phyloP scores from a whole-genome alignment of 257 asterid genomes.

The Solanum lignicaule region DNA sequence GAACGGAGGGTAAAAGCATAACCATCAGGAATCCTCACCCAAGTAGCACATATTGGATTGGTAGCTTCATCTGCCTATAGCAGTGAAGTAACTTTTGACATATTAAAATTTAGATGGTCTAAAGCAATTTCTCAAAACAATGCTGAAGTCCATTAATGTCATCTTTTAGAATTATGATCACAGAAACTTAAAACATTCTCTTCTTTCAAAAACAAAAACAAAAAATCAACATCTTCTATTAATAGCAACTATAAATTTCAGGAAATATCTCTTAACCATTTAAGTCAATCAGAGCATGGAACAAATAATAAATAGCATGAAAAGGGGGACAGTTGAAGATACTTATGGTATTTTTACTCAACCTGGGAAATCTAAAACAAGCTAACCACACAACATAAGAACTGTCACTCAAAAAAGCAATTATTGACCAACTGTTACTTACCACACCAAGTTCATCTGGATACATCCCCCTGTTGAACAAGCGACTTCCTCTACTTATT shows the following conservation, averaged over 20 bases:
- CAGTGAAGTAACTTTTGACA: neutral
- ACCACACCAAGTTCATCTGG: conserved; percentile 96
- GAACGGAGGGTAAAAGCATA: neutral
- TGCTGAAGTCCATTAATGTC: neutral
- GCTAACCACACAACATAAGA: neutral
- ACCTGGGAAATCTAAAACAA: neutral
- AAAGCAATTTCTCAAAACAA: neutral
- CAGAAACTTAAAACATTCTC: neutral
- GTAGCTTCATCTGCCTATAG: neutral
- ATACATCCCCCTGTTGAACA: conserved; percentile 58
- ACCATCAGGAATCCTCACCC: neutral
- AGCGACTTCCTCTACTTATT: conserved; percentile 62
- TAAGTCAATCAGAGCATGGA: neutral
- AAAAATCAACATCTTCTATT: neutral
- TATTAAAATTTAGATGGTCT: neutral
- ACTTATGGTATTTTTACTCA: neutral
- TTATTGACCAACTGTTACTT: conserved; percentile 4
- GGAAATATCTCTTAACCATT: neutral
- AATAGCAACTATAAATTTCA: neutral
- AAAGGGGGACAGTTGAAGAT: neutral
- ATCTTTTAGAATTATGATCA: neutral
- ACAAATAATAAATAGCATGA: neutral
- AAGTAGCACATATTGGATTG: neutral
- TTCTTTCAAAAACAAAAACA: neutral
- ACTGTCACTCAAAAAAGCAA: neutral